Conservation (phyloP, 177 flowering plant species). For the Tripterygium wilfordii region DNA sequence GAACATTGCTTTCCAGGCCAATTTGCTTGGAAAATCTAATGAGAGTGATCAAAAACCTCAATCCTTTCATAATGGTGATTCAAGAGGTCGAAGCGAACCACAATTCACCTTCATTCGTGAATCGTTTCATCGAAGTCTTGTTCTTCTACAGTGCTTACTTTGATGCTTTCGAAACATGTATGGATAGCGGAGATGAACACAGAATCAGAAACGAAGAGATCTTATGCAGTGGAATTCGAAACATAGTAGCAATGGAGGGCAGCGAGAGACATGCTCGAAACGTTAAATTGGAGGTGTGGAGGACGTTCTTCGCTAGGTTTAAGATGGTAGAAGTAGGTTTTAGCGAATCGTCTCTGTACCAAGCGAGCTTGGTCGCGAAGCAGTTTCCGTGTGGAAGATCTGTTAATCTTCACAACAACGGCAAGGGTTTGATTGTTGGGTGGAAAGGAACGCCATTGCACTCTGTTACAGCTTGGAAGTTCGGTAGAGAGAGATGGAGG, state of each 20-base stretch:
- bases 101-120: conserved; percentile 24
- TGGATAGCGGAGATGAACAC: neutral
- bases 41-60: conserved; percentile 20
- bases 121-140: conserved; percentile 25
- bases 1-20: conserved; percentile 17
- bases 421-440: conserved; percentile 22
- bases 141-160: conserved; percentile 28
- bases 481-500: conserved; percentile 5
- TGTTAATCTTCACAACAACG: conserved; percentile 18
- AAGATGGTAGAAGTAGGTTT: conserved; percentile 30
- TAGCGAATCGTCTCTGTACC: conserved; percentile 21
- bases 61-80: conserved; percentile 27
- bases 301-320: conserved; percentile 32
- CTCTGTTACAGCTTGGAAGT: conserved; percentile 28
- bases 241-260: conserved; percentile 26
- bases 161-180: conserved; percentile 23
- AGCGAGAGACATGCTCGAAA: conserved; percentile 17
- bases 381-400: conserved; percentile 11
- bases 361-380: conserved; percentile 21
- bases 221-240: conserved; percentile 11
- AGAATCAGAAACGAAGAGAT: conserved; percentile 8
- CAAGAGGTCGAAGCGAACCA: conserved; percentile 28
- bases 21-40: conserved; percentile 20
- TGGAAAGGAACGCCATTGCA: conserved; percentile 35
- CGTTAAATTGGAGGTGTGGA: conserved; percentile 35